Evolutionary conservation across 768 basidiomycete genomes (phyloP), one percentile per base, ranked within the genome.

Genomic region (Tricholoma matsutake): DNA sequence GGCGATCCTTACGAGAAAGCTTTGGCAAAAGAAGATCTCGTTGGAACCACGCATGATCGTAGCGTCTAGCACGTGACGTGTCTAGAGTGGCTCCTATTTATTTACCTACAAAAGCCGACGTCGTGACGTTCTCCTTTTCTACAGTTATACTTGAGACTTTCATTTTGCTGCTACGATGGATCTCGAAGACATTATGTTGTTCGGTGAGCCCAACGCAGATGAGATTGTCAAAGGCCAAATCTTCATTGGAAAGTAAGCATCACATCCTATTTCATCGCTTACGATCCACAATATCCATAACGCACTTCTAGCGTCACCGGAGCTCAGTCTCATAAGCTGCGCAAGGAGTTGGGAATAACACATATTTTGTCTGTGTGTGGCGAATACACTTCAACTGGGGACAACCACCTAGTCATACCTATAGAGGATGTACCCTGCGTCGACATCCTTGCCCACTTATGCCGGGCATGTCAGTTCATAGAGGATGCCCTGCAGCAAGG

Each of bases 391-490:
- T 82, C 83, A 13, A 75, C 77, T 1, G 76, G 72, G 6, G 69
- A 72, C 14, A 75, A 78, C 54, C 79, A 81, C 61, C 60, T 80
- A 54, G 68, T 65, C 32, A 78, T 82, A 20, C 49, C 74, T 6
- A 75, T 83, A 4, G 68, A 80, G 11, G 81, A 83, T 61, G 70
- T 73, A 10, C 81, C 82, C 59, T 79, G 79, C 61, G 77, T 77
- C 20, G 76, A 83, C 51, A 78, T 92, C 25, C 81, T 91, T 16
- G 83, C 86, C 20, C 81, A 88, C 64, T 75, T 92, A 2, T 84
- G 86, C 3, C 61, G 69, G 16, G 79, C 85, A 9, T 86, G 86
- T 66, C 71, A 67, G 13, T 92, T 89, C 69, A 89, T 92, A 31
- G 78, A 87, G 64, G 62, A 76, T 20, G 86, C 89, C 4, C 64